phyloP scores from a whole-genome alignment of 2,329 filamentous ascomycete species.

The Colletotrichum tropicale region DNA sequence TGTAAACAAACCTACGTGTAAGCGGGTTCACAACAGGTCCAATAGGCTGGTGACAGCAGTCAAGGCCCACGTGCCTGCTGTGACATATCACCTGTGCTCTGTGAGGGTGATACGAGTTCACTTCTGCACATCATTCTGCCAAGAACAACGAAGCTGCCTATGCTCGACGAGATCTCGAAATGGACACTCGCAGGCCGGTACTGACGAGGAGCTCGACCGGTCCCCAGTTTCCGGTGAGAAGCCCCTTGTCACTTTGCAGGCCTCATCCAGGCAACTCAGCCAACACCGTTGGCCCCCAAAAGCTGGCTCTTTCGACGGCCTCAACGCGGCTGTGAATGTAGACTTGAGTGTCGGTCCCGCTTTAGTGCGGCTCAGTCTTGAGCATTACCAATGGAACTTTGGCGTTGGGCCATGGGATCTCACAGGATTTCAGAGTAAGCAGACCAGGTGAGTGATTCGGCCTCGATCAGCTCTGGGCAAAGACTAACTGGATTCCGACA shows the following conservation, averaged over 20 bases:
- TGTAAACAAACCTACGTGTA: background rate
- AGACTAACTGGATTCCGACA: background rate
- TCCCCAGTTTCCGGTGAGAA: background rate
- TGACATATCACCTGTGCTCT: background rate
- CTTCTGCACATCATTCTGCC: background rate
- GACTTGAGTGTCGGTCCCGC: background rate
- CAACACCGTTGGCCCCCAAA: background rate
- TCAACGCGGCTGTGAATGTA: constrained; percentile 9
- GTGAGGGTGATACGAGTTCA: background rate
- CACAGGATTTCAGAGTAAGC: background rate
- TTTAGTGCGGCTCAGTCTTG: background rate
- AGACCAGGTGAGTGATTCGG: background rate
- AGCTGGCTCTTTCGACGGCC: background rate
- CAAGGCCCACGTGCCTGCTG: background rate
- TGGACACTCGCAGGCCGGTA: background rate
- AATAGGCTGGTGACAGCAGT: background rate
- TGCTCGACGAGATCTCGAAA: background rate
- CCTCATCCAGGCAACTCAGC: background rate
- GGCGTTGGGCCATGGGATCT: background rate
- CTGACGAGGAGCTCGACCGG: background rate
- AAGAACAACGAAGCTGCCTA: background rate
- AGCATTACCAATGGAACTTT: background rate
- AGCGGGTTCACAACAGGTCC: background rate
- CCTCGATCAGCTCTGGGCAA: background rate
- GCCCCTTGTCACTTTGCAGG: background rate